Evolutionary conservation across 805 yeast species (phyloP).

Genomic region (Kluyveromyces lactis): DNA sequence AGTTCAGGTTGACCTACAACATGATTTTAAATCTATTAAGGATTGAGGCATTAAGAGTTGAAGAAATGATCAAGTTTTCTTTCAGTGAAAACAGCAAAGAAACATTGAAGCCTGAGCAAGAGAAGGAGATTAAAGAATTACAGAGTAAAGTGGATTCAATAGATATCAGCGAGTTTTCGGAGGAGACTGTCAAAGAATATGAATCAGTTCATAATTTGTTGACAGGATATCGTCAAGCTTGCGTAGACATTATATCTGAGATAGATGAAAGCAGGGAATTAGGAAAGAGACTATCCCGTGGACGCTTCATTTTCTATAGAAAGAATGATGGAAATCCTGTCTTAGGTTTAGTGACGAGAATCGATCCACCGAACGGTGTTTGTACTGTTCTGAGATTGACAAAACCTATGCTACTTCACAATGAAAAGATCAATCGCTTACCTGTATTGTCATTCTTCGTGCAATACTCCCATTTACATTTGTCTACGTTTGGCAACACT

Average conservation of each 20-base stretch:
- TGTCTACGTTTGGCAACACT: slow-evolving; percentile 9
- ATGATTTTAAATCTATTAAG: slow-evolving; percentile 89
- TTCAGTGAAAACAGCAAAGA: slow-evolving; percentile 89
- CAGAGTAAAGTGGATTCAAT: slow-evolving; percentile 38
- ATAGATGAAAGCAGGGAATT: slow-evolving; percentile 40
- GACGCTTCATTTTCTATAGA: slow-evolving; percentile 52
- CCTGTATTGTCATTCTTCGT: slow-evolving; percentile 29
- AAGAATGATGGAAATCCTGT: slow-evolving; percentile 33
- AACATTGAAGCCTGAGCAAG: slow-evolving; percentile 77
- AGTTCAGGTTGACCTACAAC: slow-evolving; percentile 88
- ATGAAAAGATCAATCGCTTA: slow-evolving; percentile 26
- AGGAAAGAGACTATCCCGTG: slow-evolving; percentile 41
- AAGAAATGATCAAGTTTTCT: slow-evolving; percentile 94
- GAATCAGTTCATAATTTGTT: slow-evolving; percentile 38
- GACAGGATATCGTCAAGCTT: slow-evolving; percentile 37
- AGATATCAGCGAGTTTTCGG: slow-evolving; percentile 29
- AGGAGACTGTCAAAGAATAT: slow-evolving; percentile 34
- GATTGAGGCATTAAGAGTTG: slow-evolving; percentile 92
- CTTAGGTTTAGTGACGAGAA: slow-evolving; percentile 47
- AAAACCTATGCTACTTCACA: slow-evolving; percentile 20
- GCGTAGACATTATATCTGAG: slow-evolving; percentile 39
- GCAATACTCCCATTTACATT: slow-evolving; percentile 20
- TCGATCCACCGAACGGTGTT: slow-evolving; percentile 16
- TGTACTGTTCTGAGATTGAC: slow-evolving; percentile 28
- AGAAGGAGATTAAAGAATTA: slow-evolving; percentile 50